phyloP scores from a whole-genome alignment of 2,329 filamentous ascomycete species.

The Exophiala lecanii-corni region DNA sequence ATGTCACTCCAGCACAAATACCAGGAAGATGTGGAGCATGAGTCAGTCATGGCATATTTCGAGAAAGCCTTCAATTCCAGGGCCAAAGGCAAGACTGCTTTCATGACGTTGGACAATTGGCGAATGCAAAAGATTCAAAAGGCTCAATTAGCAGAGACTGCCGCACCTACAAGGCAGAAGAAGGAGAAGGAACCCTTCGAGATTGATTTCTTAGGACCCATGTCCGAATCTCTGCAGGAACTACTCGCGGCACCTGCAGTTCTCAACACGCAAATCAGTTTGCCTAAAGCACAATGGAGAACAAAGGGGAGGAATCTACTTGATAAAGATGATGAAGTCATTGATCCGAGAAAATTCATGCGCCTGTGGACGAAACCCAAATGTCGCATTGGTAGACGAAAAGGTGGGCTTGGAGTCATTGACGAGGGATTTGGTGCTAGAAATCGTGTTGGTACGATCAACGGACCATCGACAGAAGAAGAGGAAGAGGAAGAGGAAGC shows the following conservation, averaged over 20 bases:
- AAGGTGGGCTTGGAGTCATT: constrained; percentile 66
- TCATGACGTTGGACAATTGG: constrained; percentile 98
- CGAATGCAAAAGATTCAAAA: constrained; percentile 90
- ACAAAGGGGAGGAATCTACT: constrained; percentile 89
- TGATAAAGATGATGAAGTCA: constrained; percentile 88
- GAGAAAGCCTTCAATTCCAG: constrained; percentile 74
- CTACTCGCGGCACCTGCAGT: constrained; percentile 75
- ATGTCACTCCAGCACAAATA: constrained; percentile 72
- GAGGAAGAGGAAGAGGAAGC: constrained; percentile 49
- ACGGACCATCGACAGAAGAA: constrained; percentile 4
- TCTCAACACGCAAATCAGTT: constrained; percentile 72
- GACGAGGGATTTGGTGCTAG: constrained; percentile 95
- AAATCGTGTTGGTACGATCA: constrained; percentile 48
- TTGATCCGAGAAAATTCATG: constrained; percentile 86
- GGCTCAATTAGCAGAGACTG: constrained; percentile 44
- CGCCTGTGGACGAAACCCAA: constrained; percentile 93
- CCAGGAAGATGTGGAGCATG: constrained; percentile 61
- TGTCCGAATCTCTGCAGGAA: constrained; percentile 67
- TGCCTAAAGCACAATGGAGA: constrained; percentile 94
- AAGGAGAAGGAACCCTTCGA: constrained; percentile 97
- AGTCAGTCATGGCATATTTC: constrained; percentile 97
- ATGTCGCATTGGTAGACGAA: constrained; percentile 69
- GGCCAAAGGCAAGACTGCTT: constrained; percentile 63
- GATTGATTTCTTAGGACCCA: constrained; percentile 78
- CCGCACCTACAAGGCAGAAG: constrained; percentile 53